Evolutionary conservation across 2,329 filamentous ascomycete species (phyloP).

Genomic region (Zalaria obscura): DNA sequence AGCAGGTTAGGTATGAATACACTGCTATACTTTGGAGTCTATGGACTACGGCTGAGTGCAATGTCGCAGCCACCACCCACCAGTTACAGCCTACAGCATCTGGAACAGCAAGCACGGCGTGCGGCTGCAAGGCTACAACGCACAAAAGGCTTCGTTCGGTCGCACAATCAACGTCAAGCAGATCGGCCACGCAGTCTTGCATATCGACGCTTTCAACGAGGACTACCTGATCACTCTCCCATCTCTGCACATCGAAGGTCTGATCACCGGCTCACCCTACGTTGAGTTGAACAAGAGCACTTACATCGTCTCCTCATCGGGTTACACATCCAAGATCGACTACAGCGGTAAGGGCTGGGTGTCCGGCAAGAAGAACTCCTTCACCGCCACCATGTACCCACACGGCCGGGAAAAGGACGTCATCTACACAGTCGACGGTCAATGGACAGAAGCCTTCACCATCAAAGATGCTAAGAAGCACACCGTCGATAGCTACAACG

Average conservation of each 20-base stretch:
- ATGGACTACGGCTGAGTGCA: neutral
- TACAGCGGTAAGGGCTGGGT: constrained; percentile 92
- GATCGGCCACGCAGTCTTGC: constrained; percentile 66
- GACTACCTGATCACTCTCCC: constrained; percentile 86
- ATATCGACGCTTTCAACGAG: constrained; percentile 53
- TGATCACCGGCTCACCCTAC: constrained; percentile 76
- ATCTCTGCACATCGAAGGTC: constrained; percentile 80
- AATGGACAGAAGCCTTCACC: constrained; percentile 76
- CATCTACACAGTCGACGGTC: constrained; percentile 70
- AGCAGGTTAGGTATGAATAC: constrained; percentile 65
- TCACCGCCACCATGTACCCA: constrained; percentile 61
- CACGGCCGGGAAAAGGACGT: constrained; percentile 54
- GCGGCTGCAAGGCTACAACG: constrained; percentile 70
- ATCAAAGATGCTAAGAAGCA: constrained; percentile 53
- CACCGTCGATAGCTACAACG: constrained; percentile 30
- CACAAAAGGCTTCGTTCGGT: constrained; percentile 88
- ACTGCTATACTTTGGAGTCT: neutral
- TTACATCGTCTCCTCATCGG: constrained; percentile 74
- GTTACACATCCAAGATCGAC: constrained; percentile 79
- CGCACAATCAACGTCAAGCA: constrained; percentile 81
- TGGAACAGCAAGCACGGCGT: constrained; percentile 75
- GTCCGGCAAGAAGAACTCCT: constrained; percentile 87
- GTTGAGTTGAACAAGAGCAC: constrained; percentile 78
- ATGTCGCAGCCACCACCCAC: constrained; percentile 63
- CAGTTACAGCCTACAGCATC: constrained; percentile 88